Conservation (phyloP, 1,139 yeast species). For the Zygosaccharomyces pseudobailii region DNA sequence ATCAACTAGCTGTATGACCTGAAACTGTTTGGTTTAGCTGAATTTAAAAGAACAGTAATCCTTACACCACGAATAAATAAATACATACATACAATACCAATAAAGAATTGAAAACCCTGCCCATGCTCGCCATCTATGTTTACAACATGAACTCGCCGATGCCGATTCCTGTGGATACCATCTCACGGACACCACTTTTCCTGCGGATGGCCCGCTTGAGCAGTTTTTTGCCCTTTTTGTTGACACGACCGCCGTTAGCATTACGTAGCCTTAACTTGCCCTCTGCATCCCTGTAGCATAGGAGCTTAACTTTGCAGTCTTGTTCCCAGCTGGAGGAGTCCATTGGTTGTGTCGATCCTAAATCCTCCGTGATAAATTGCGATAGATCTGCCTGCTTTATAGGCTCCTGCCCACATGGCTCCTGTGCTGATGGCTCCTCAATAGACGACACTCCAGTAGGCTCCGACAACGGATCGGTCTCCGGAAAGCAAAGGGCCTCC, state of each 20-base stretch:
- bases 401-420: slow-evolving; percentile 1
- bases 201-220: slow-evolving; percentile 28
- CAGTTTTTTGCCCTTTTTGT: slow-evolving; percentile 18
- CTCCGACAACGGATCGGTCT: slow-evolving; percentile 1
- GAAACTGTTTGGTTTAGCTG: neutral
- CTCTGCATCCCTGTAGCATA: slow-evolving; percentile 29
- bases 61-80: slow-evolving; percentile 11
- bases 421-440: neutral
- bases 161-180: slow-evolving; percentile 33
- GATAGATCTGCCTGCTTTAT: slow-evolving; percentile 3
- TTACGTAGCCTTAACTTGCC: slow-evolving; percentile 31
- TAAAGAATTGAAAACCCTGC: slow-evolving; percentile 6
- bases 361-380: slow-evolving; percentile 15
- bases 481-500: slow-evolving; percentile 16
- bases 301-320: slow-evolving; percentile 20
- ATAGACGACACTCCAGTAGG: too few relatives aligned
- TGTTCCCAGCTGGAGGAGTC: slow-evolving; percentile 10
- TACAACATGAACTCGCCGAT: slow-evolving; percentile 34
- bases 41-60: slow-evolving; percentile 5
- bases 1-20: neutral
- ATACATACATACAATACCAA: slow-evolving; percentile 7
- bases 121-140: slow-evolving; percentile 1
- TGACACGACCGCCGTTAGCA: slow-evolving; percentile 11
- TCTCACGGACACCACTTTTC: slow-evolving; percentile 32
- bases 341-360: slow-evolving; percentile 17